phyloP scores from a whole-genome alignment of 1,284 basidiomycete genomes.

The Ustilago trichophora region DNA sequence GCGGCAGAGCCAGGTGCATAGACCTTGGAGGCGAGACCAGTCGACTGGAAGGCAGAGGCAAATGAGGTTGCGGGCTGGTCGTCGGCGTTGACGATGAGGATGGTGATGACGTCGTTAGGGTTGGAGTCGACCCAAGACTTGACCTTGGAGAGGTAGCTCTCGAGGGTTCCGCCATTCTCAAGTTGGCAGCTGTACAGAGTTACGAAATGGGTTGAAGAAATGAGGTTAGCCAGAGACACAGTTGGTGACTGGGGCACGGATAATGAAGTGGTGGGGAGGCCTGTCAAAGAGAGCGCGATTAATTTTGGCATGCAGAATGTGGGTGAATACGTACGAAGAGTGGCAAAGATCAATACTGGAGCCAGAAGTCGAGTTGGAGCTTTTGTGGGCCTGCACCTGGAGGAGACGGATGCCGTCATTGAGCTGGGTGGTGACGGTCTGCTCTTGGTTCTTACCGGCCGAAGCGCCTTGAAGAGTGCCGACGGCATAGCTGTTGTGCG shows the following conservation, averaged over 20 bases:
- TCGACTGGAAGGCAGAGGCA: slow-evolving; percentile 74
- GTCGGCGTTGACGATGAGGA: slow-evolving; percentile 64
- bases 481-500: slow-evolving; percentile 62
- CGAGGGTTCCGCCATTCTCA: slow-evolving; percentile 68
- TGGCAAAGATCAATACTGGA: slow-evolving; percentile 63
- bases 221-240: too few relatives aligned
- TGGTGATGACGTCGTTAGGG: slow-evolving; percentile 76
- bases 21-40: slow-evolving; percentile 76
- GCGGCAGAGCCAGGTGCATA: slow-evolving; percentile 75
- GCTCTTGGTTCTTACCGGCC: slow-evolving; percentile 47
- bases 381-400: slow-evolving; percentile 84
- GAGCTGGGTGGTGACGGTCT: slow-evolving; percentile 78
- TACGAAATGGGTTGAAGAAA: too few relatives aligned
- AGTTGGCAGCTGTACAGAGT: slow-evolving; percentile 46
- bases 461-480: slow-evolving; percentile 25
- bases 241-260: too few relatives aligned
- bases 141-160: slow-evolving; percentile 79
- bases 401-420: slow-evolving; percentile 89
- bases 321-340: slow-evolving; percentile 46
- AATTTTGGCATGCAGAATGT: background rate
- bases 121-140: slow-evolving; percentile 85
- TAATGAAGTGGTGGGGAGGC: too few relatives aligned
- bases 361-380: slow-evolving; percentile 69
- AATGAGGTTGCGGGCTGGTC: slow-evolving; percentile 49
- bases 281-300: background rate